Conservation (phyloP, 2,329 filamentous ascomycete genomes). For the Camillea tinctor region DNA sequence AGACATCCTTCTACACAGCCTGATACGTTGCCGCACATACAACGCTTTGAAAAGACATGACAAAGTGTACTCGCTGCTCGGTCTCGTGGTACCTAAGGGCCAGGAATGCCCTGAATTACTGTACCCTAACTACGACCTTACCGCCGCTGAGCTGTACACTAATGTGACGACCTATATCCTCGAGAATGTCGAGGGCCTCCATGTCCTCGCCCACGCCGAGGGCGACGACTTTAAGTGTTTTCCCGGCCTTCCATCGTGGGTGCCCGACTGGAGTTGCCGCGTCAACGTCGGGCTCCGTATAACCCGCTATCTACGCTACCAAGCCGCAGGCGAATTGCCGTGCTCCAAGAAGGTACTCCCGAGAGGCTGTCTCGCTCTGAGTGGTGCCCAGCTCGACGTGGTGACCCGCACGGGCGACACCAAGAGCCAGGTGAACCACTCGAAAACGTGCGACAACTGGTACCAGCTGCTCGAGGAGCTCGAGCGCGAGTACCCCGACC, state of each 20-base stretch:
- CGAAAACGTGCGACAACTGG: slow-evolving; percentile 14
- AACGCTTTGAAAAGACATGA: slow-evolving; percentile 13
- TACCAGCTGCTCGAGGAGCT: slow-evolving; percentile 13
- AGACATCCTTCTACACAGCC: slow-evolving; percentile 13
- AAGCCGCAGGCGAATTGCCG: slow-evolving; percentile 15
- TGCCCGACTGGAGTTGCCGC: slow-evolving; percentile 20
- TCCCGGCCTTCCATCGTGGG: slow-evolving; percentile 17
- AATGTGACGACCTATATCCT: slow-evolving; percentile 17
- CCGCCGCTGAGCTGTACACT: slow-evolving; percentile 12
- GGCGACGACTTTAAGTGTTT: slow-evolving; percentile 11
- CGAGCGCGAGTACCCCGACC: slow-evolving; percentile 13
- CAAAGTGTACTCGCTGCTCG: slow-evolving; percentile 20
- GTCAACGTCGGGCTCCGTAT: slow-evolving; percentile 19
- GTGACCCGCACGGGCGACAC: slow-evolving; percentile 18
- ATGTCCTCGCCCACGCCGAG: slow-evolving; percentile 21
- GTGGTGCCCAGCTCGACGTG: slow-evolving; percentile 15
- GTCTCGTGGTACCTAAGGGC: slow-evolving; percentile 5
- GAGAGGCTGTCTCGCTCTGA: slow-evolving; percentile 1
- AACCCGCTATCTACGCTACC: slow-evolving; percentile 18
- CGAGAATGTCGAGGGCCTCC: slow-evolving; percentile 10
- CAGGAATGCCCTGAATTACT: neutral
- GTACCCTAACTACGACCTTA: slow-evolving; percentile 12
- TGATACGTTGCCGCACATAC: slow-evolving; percentile 22
- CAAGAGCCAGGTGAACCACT: slow-evolving; percentile 15
- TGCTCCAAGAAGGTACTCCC: slow-evolving; percentile 8